These are phyloP conservation scores for Quercus tomentella DNA, from an alignment of 331 rosid species.

Conservation along the genomic window DNA sequence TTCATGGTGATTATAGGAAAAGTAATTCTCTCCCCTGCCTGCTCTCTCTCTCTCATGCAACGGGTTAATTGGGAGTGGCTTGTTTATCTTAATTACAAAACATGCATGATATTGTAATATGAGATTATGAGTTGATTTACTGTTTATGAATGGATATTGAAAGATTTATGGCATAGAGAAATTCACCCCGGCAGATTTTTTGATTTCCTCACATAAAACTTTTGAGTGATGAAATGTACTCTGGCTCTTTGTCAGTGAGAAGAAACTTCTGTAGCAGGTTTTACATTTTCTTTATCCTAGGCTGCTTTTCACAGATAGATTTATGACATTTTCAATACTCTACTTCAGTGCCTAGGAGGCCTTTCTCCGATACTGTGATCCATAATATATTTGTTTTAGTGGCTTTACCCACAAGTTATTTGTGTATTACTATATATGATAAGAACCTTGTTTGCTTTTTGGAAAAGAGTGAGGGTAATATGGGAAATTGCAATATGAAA, in stretches of 20 bases:
- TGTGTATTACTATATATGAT: too few relatives aligned
- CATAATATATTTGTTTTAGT: background rate
- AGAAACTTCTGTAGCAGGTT: background rate
- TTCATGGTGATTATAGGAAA: background rate
- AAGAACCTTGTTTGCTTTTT: too few relatives aligned
- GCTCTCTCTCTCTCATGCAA: too few relatives aligned
- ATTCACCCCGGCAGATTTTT: background rate
- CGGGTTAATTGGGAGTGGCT: too few relatives aligned
- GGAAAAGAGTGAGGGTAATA: too few relatives aligned
- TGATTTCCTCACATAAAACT: background rate
- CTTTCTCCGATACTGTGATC: background rate
- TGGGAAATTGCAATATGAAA: too few relatives aligned
- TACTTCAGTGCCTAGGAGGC: background rate
- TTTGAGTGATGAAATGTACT: background rate
- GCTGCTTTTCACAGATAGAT: background rate
- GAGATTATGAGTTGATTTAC: background rate
- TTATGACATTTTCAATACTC: background rate
- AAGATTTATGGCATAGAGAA: background rate
- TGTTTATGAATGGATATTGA: background rate
- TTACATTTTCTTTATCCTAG: background rate
- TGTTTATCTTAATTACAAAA: too few relatives aligned
- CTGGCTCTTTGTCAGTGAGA: background rate
- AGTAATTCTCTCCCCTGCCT: background rate
- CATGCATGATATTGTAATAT: too few relatives aligned
- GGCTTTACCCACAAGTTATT: too few relatives aligned